Percentiles rank a stretch among this genome's conserved stretches.
phyloP scores from a whole-genome alignment of 768 basidiomycete genomes.

The Collybia sordida region DNA sequence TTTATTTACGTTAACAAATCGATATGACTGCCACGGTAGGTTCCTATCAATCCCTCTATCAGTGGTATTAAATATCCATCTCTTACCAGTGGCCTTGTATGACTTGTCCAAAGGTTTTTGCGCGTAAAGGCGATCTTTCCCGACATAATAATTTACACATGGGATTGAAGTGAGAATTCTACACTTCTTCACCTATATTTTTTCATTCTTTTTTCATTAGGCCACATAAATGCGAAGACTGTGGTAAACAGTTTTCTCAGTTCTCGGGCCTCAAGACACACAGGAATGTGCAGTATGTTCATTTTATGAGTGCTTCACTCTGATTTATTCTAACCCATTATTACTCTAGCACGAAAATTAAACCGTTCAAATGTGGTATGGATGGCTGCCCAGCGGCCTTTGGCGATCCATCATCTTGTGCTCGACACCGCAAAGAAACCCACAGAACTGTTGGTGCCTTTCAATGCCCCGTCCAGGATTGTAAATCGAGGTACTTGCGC shows the following conservation, averaged over 20 bases:
- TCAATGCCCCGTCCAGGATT: constrained; percentile 43
- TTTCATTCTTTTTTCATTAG: constrained; percentile 27
- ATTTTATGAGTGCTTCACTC: not conserved
- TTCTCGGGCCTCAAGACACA: constrained; percentile 62
- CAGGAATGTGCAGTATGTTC: constrained; percentile 61
- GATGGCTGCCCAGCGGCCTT: constrained; percentile 49
- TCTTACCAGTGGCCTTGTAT: constrained; percentile 35
- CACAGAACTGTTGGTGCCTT: constrained; percentile 45
- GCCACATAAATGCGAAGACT: constrained; percentile 49
- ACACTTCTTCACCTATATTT: not conserved
- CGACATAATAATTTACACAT: constrained; percentile 55
- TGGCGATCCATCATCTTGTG: constrained; percentile 69
- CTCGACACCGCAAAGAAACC: constrained; percentile 63
- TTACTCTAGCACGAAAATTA: constrained; percentile 43
- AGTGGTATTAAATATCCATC: not conserved
- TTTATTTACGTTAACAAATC: constrained; percentile 2
- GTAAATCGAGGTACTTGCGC: constrained; percentile 43
- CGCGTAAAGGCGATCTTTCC: constrained; percentile 57
- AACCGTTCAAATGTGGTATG: constrained; percentile 53
- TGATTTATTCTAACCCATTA: not conserved
- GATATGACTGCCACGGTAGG: constrained; percentile 12
- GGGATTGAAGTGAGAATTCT: constrained; percentile 45
- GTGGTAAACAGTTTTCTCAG: constrained; percentile 60
- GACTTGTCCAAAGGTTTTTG: constrained; percentile 49
- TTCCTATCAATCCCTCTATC: not conserved